Evolutionary conservation across 257 asterid species (phyloP).

Genomic region (Penstemon barbatus): DNA sequence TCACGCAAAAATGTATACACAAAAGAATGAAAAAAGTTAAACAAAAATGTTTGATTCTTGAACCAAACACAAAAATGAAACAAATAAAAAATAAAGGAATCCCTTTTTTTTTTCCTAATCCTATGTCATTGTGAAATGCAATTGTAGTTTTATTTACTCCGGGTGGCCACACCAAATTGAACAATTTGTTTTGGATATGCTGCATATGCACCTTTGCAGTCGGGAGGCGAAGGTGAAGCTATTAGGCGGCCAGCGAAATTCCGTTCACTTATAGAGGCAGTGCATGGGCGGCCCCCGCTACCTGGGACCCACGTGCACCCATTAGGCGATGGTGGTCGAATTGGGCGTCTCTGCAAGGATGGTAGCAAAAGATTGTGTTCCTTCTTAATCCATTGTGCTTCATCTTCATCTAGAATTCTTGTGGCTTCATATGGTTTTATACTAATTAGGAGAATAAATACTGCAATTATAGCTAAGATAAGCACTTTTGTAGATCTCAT

Average conservation of each 20-base stretch:
- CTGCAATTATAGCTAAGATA: constrained; percentile 15
- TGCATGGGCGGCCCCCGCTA: constrained; percentile 37
- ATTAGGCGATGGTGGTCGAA: constrained; percentile 41
- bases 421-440: constrained; percentile 37
- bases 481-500: constrained; percentile 23
- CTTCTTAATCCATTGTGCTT: constrained; percentile 36
- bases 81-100: background rate
- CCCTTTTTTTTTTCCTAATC: background rate
- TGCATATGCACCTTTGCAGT: constrained; percentile 27
- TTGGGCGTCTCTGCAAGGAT: constrained; percentile 35
- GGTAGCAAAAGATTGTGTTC: constrained; percentile 34
- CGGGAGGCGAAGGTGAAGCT: constrained; percentile 26
- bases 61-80: constrained; percentile 2
- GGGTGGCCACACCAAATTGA: constrained; percentile 41
- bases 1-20: background rate
- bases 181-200: constrained; percentile 36
- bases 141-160: background rate
- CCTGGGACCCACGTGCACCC: constrained; percentile 40
- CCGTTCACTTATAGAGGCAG: constrained; percentile 34
- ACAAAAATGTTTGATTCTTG: constrained; percentile 6
- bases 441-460: constrained; percentile 14
- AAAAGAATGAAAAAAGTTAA: constrained; percentile 7
- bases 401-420: constrained; percentile 45
- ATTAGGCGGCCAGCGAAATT: constrained; percentile 38
- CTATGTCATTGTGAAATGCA: background rate